phyloP scores from a whole-genome alignment of 2,329 filamentous ascomycete genomes.

The Herpotrichia juniperi region DNA sequence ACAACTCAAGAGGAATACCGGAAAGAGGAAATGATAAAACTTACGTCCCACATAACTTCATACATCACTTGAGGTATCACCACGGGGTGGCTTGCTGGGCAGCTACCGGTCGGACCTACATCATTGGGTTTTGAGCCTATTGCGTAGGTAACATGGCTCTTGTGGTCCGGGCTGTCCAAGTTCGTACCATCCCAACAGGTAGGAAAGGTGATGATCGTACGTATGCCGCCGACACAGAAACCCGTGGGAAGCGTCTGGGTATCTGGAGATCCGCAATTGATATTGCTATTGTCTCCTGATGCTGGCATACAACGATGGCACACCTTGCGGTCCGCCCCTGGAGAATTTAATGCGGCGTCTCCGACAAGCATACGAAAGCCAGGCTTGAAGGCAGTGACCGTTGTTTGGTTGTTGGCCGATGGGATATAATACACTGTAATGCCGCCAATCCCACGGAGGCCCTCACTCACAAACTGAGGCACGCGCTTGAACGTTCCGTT shows the following conservation, averaged over 20 bases:
- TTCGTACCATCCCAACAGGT: slow-evolving; percentile 72
- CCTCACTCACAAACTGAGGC: slow-evolving; percentile 21
- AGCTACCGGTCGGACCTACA: slow-evolving; percentile 33
- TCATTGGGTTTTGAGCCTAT: slow-evolving; percentile 20
- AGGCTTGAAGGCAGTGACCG: slow-evolving; percentile 66
- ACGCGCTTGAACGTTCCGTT: slow-evolving; percentile 39
- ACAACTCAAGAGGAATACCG: not conserved
- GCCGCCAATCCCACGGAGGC: slow-evolving; percentile 26
- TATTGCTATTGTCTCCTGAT: slow-evolving; percentile 23
- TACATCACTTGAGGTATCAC: slow-evolving; percentile 38
- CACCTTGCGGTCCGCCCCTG: slow-evolving; percentile 18
- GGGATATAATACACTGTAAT: slow-evolving; percentile 38
- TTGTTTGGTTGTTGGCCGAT: slow-evolving; percentile 12
- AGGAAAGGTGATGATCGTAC: slow-evolving; percentile 72
- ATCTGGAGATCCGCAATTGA: slow-evolving; percentile 31
- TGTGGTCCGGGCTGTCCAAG: slow-evolving; percentile 64
- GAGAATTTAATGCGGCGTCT: slow-evolving; percentile 5
- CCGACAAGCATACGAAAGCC: slow-evolving; percentile 37
- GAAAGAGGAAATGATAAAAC: slow-evolving; percentile 8
- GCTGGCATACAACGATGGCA: slow-evolving; percentile 34
- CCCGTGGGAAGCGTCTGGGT: slow-evolving; percentile 20
- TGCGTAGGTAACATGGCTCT: slow-evolving; percentile 66
- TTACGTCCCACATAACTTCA: slow-evolving; percentile 37
- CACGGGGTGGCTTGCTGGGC: slow-evolving; percentile 32
- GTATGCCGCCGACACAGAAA: slow-evolving; percentile 62